Percentiles rank a stretch among this genome's conserved stretches.
These are phyloP conservation scores for Parmelia sp. DNA, from an alignment of 495 filamentous ascomycete genomes.

Conservation along the genomic window DNA sequence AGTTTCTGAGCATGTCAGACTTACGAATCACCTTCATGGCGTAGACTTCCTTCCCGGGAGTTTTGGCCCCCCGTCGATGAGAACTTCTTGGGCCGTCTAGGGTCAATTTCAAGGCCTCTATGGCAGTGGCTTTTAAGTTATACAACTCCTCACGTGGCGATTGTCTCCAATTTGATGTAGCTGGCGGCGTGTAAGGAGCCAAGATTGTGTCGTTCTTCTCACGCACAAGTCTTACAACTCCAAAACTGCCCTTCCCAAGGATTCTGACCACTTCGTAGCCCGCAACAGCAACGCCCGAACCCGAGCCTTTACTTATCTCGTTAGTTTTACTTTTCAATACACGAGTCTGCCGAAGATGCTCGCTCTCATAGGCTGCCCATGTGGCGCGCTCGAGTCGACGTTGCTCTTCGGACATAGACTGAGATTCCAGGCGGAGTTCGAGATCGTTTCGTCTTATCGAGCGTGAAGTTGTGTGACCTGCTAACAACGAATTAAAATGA, in stretches of 20 bases:
- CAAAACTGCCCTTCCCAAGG: constrained; percentile 95
- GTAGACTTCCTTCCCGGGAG: constrained; percentile 56
- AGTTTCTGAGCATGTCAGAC: constrained; percentile 77
- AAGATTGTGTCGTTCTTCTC: constrained; percentile 39
- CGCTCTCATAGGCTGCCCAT: constrained; percentile 61
- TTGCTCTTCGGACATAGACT: constrained; percentile 50
- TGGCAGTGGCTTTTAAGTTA: constrained; percentile 19
- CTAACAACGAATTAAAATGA: constrained; percentile 63
- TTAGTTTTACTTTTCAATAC: constrained; percentile 58
- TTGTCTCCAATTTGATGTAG: constrained; percentile 9
- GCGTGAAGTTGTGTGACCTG: constrained; percentile 48
- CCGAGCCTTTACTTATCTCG: constrained; percentile 24
- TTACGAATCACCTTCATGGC: constrained; percentile 98
- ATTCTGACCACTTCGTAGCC: constrained; percentile 76
- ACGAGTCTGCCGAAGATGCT: constrained; percentile 68
- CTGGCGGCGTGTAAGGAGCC: neutral
- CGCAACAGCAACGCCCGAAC: constrained; percentile 43
- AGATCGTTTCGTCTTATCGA: constrained; percentile 60
- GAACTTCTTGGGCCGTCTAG: constrained; percentile 25
- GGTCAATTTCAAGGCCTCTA: constrained; percentile 28
- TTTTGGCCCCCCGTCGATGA: constrained; percentile 19
- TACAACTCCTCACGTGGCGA: constrained; percentile 11
- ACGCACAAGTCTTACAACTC: constrained; percentile 76
- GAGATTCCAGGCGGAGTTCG: constrained; percentile 52
- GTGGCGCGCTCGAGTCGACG: constrained; percentile 45